phyloP scores from a whole-genome alignment of 2,329 filamentous ascomycete species.

The Ambrosiella cleistominuta region DNA sequence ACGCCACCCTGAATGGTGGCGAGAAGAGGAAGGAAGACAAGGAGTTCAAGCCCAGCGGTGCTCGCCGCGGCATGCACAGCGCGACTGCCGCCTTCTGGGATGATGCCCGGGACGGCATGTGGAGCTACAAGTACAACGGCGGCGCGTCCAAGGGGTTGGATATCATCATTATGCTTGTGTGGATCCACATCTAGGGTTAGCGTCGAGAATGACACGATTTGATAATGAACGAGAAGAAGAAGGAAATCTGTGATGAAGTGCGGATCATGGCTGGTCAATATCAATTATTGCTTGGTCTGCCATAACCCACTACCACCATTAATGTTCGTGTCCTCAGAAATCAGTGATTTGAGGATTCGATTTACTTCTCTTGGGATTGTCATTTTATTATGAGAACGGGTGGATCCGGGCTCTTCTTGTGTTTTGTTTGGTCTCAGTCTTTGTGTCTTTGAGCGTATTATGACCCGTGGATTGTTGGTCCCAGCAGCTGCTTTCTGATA shows the following conservation, averaged over 20 bases:
- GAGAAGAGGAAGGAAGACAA: slow-evolving; percentile 33
- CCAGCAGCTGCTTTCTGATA: no score
- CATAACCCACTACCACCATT: no score
- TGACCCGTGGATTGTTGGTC: no score
- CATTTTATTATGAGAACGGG: no score
- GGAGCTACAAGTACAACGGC: slow-evolving; percentile 70
- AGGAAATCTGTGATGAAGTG: background rate
- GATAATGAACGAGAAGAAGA: background rate
- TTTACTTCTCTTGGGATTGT: no score
- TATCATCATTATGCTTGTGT: slow-evolving; percentile 57
- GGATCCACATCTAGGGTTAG: slow-evolving; percentile 46
- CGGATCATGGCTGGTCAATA: no score
- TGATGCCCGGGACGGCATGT: slow-evolving; percentile 78
- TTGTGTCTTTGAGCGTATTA: no score
- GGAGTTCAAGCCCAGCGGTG: slow-evolving; percentile 53
- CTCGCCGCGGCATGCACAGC: slow-evolving; percentile 78
- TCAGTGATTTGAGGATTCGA: no score
- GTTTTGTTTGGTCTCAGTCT: no score
- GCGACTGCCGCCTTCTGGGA: slow-evolving; percentile 79
- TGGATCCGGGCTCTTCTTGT: no score
- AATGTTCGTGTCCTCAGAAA: no score
- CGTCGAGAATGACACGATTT: background rate
- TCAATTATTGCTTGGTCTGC: no score
- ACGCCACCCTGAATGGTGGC: slow-evolving; percentile 35
- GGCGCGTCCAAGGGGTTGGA: slow-evolving; percentile 50